A percentile compares a stretch with the other conserved stretches of the same genome.
Conservation (phyloP, 805 yeast species). For the Yarrowia deformans region DNA sequence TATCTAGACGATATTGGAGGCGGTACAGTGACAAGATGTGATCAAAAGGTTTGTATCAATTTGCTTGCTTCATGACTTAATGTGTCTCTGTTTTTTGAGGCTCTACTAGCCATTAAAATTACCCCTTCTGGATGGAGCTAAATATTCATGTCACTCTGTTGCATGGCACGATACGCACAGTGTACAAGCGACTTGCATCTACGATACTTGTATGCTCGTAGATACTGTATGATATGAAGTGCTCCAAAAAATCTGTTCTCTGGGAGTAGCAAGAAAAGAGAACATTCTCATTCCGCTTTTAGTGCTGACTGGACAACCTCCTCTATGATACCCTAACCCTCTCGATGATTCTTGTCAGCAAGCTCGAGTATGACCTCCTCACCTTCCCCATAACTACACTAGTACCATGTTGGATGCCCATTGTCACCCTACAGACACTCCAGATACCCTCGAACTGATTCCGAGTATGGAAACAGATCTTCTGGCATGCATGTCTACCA, state of each 20-base stretch:
- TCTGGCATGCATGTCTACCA: conserved; percentile 52
- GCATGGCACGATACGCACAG: neutral
- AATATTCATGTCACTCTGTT: neutral
- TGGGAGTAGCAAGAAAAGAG: neutral
- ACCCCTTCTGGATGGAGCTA: neutral
- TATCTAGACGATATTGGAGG: no score
- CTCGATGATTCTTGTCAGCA: neutral
- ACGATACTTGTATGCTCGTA: no score
- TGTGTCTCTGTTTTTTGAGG: no score
- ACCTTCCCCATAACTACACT: neutral
- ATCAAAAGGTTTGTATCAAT: no score
- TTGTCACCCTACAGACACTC: conserved; percentile 53
- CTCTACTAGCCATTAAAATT: no score
- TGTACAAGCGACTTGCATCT: neutral
- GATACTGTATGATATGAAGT: no score
- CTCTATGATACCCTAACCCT: conserved; percentile 6
- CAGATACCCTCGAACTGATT: conserved; percentile 43
- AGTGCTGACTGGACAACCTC: neutral
- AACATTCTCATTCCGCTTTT: no score
- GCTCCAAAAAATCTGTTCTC: neutral
- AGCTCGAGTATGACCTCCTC: neutral
- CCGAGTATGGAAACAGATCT: conserved; percentile 42
- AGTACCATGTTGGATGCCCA: conserved; percentile 51
- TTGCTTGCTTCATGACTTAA: no score
- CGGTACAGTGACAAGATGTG: no score